Conservation (phyloP, 2,329 filamentous ascomycete species). For the Furcasterigmium sp. region DNA sequence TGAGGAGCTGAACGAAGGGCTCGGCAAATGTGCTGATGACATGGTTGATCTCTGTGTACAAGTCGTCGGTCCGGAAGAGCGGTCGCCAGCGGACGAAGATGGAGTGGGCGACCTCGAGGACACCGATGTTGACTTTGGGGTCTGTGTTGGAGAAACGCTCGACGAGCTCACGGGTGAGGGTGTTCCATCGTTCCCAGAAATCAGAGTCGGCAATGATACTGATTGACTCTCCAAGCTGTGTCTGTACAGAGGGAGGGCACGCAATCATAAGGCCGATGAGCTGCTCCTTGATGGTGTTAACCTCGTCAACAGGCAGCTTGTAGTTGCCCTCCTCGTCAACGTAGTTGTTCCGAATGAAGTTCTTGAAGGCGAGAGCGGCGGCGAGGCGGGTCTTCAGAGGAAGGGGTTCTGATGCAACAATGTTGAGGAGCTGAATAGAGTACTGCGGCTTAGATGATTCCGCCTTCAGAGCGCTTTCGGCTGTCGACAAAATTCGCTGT, state of each 20-base stretch:
- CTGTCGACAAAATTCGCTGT: constrained; percentile 45
- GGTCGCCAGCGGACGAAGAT: constrained; percentile 97
- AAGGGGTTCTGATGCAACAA: constrained; percentile 71
- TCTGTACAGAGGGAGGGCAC: constrained; percentile 80
- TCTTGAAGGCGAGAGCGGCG: constrained; percentile 94
- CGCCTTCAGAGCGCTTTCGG: constrained; percentile 72
- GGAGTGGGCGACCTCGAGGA: constrained; percentile 94
- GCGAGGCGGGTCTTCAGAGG: constrained; percentile 78
- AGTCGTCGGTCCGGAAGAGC: constrained; percentile 84
- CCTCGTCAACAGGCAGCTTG: constrained; percentile 78
- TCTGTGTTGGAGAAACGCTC: constrained; percentile 79
- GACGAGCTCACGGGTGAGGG: constrained; percentile 87
- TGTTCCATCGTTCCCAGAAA: constrained; percentile 95
- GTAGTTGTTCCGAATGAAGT: constrained; percentile 93
- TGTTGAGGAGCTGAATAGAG: constrained; percentile 82
- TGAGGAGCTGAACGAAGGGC: constrained; percentile 76
- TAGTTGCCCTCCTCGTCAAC: constrained; percentile 93
- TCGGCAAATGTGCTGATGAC: constrained; percentile 80
- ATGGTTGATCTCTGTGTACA: constrained; percentile 95
- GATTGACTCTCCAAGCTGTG: constrained; percentile 92
- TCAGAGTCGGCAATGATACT: constrained; percentile 97
- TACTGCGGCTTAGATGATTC: constrained; percentile 83
- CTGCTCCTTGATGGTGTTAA: constrained; percentile 86
- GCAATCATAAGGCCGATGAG: constrained; percentile 96
- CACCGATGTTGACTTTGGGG: constrained; percentile 82